Base-by-base conservation (phyloP, 2,329 filamentous ascomycete genomes). In the Thyridium curvatum region DNA sequence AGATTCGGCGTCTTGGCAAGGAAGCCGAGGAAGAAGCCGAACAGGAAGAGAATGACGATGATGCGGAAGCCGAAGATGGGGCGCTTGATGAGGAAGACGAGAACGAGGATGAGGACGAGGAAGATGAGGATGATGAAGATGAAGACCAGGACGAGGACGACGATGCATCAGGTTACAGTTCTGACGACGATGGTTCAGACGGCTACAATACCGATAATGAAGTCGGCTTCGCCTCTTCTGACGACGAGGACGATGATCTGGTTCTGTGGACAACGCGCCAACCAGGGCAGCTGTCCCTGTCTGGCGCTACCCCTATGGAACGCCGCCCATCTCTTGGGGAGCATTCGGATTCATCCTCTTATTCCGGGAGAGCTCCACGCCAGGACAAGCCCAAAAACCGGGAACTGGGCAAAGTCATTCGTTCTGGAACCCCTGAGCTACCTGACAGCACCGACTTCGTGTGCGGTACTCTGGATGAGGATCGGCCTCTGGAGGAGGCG, bases 391-490 rank as follows among this genome's bases (percentile, higher is more conserved):
- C 57, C 47, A 46, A 61, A 56, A 52, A 46, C 56, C 35, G 55
- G 50, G 38, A 67, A 59, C 34, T 46, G n/a, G 32, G 46, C 12
- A 68, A 72, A 34, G 77, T 73, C 45, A 79, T 82, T 49, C 82
- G 82, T 16, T 74, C 79, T 30, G 73, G 74, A 17, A 86, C 84
- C 1, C 86, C 87, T 3, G 88, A 95, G 55, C 71, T 98, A 10
- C 93, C 93, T 2, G 93, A 98, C 60, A 96, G 90, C 62, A 97
- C 93, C 12, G 93, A 98, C 60, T 98, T 98, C 49, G 93, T 98
- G n/a, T 97, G 93, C 54, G 93, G 93, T 42, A 98, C 93, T 1
- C 72, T 98, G 15, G 93, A 98, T 49, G 93, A 98, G 61, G 93
- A 98, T 54, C 82, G 88, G 33, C 88, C 89, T 3, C 66, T 97